These are phyloP conservation scores for Crucihimalaya himalaica DNA, from an alignment of 345 rosid genomes.

Conservation along the genomic window DNA sequence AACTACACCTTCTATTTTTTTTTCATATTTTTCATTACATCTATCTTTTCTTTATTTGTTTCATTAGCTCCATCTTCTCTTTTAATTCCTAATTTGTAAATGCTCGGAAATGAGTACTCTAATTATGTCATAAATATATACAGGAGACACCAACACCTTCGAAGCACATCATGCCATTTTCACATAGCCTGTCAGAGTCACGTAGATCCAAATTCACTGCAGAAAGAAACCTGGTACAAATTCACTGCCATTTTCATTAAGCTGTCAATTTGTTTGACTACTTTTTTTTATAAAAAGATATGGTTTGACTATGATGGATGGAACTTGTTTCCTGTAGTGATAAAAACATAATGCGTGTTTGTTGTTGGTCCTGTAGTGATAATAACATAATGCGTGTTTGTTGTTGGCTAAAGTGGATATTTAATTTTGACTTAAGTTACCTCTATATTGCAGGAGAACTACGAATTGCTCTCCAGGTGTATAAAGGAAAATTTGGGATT, in stretches of 20 bases:
- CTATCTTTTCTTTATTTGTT: constrained; percentile 9
- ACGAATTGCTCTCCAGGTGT: constrained; percentile 79
- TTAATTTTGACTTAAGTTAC: constrained; percentile 19
- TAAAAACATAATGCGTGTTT: constrained; percentile 5
- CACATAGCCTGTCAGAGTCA: constrained; percentile 77
- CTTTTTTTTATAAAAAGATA: too few relatives aligned
- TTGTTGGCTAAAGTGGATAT: constrained; percentile 15
- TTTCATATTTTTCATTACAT: constrained; percentile 16
- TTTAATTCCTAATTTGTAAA: constrained; percentile 16
- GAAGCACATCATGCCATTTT: constrained; percentile 65
- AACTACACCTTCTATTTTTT: constrained; percentile 10
- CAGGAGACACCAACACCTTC: constrained; percentile 95
- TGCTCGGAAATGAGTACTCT: constrained; percentile 15
- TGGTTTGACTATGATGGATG: constrained; percentile 12
- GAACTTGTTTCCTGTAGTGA: background rate
- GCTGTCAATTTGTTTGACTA: constrained; percentile 3
- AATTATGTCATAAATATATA: constrained; percentile 18
- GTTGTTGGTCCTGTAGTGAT: constrained; percentile 11
- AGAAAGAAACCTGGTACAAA: constrained; percentile 76
- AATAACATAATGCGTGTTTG: constrained; percentile 6
- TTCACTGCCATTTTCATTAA: constrained; percentile 22
- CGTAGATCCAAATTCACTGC: constrained; percentile 76
- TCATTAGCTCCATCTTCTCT: background rate
- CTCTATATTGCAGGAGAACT: constrained; percentile 67
- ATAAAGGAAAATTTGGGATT: constrained; percentile 87